A percentile compares a stretch with the other conserved stretches of the same genome.
These are phyloP conservation scores for Deinandra increscens DNA, from an alignment of 129 eudicot species.

Conservation along the genomic window DNA sequence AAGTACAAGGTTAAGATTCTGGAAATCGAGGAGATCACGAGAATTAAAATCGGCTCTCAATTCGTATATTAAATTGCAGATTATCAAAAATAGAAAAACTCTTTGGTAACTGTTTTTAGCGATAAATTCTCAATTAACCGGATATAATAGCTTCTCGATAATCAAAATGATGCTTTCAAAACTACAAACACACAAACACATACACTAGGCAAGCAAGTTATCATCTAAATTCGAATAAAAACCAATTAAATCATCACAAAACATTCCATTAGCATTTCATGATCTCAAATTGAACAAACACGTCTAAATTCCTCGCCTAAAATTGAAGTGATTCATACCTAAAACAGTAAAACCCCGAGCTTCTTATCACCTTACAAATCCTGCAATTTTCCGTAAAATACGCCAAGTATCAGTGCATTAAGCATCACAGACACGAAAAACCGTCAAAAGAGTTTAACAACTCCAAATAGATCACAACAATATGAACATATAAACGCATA, in stretches of 20 bases:
- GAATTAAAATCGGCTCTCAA: no score
- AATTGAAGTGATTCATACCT: conserved; percentile 5
- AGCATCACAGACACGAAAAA: background rate
- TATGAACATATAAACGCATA: background rate
- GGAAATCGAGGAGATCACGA: no score
- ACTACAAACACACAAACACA: background rate
- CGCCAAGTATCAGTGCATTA: background rate
- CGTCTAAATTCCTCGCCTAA: background rate
- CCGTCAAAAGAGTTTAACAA: conserved; percentile 7
- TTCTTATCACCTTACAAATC: conserved; percentile 17
- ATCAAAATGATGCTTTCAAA: background rate
- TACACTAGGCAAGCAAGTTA: background rate
- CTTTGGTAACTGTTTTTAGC: background rate
- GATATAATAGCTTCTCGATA: background rate
- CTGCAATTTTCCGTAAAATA: conserved; percentile 25
- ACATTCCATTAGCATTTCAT: background rate
- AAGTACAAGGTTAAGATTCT: no score
- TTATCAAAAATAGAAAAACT: background rate
- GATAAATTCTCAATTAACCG: background rate
- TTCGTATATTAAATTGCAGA: no score
- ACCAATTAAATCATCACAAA: background rate
- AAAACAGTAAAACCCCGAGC: conserved; percentile 18
- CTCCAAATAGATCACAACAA: conserved; percentile 18
- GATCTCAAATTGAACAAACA: background rate
- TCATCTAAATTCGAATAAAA: background rate